Conservation (phyloP, 1,284 basidiomycete genomes). For the Caloboletus inedulis region DNA sequence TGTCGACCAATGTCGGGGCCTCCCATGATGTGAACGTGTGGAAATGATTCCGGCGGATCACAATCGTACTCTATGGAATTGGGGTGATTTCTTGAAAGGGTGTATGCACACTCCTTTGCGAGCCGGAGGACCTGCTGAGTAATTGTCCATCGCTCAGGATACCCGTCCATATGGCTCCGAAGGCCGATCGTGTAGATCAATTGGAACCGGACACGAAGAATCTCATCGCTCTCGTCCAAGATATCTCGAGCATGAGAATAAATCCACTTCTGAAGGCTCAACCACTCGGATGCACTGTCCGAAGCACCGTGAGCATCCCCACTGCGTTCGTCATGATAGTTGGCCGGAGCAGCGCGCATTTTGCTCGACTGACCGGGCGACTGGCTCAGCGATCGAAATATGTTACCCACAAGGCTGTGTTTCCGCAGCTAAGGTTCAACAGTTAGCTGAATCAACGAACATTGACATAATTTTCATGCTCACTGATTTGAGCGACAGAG, state of each 20-base stretch:
- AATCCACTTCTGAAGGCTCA: slow-evolving; percentile 27
- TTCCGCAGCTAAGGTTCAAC: neutral
- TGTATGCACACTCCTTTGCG: slow-evolving; percentile 6
- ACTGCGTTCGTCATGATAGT: neutral
- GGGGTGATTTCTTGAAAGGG: slow-evolving; percentile 7
- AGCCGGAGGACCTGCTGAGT: slow-evolving; percentile 38
- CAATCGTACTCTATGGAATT: slow-evolving; percentile 6
- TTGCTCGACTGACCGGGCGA: neutral
- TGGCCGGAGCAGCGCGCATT: rapidly evolving
- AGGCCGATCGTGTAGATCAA: neutral
- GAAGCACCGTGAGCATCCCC: neutral
- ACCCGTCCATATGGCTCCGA: neutral
- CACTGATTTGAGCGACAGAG: neutral
- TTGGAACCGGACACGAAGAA: neutral
- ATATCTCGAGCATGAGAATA: neutral
- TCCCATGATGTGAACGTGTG: slow-evolving; percentile 32
- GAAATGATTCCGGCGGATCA: slow-evolving; percentile 21
- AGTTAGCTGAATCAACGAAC: neutral
- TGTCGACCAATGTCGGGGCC: slow-evolving; percentile 8
- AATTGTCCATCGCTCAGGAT: slow-evolving; percentile 44
- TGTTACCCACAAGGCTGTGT: neutral
- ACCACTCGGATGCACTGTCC: neutral
- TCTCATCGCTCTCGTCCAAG: neutral
- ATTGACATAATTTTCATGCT: neutral
- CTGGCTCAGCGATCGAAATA: neutral